phyloP scores from a whole-genome alignment of 169 alveolate genomes.

The Eimeria acervulina region DNA sequence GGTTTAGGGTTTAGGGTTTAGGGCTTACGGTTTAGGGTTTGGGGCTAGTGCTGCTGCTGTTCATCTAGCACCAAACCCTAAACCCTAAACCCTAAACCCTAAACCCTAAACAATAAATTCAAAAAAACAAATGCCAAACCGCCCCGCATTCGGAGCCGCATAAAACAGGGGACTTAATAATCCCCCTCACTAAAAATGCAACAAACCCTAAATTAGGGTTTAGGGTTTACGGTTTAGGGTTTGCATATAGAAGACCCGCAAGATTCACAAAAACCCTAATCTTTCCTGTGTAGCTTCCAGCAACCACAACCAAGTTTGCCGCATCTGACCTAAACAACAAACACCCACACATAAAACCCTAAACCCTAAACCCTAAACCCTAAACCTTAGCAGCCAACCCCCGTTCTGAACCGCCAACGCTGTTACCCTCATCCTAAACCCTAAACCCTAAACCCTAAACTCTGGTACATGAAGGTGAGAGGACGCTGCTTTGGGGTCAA shows the following conservation, averaged over 20 bases:
- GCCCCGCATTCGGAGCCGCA: too few relatives aligned
- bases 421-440: background rate
- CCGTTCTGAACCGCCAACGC: too few relatives aligned
- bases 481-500: too few relatives aligned
- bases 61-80: background rate
- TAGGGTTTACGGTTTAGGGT: conserved; percentile 40
- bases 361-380: background rate
- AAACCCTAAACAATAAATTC: background rate
- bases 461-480: too few relatives aligned
- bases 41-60: background rate
- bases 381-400: too few relatives aligned
- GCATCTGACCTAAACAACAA: conserved; percentile 26
- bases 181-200: background rate
- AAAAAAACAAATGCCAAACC: background rate
- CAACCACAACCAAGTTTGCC: conserved; percentile 65
- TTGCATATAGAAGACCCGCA: background rate
- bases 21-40: background rate
- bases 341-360: background rate
- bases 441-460: background rate
- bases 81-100: background rate
- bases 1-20: background rate
- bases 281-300: conserved; percentile 67
- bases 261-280: conserved; percentile 61
- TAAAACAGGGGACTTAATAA: background rate
- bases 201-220: background rate